phyloP scores from a whole-genome alignment of 805 yeast species.

The Spathaspora girioi region DNA sequence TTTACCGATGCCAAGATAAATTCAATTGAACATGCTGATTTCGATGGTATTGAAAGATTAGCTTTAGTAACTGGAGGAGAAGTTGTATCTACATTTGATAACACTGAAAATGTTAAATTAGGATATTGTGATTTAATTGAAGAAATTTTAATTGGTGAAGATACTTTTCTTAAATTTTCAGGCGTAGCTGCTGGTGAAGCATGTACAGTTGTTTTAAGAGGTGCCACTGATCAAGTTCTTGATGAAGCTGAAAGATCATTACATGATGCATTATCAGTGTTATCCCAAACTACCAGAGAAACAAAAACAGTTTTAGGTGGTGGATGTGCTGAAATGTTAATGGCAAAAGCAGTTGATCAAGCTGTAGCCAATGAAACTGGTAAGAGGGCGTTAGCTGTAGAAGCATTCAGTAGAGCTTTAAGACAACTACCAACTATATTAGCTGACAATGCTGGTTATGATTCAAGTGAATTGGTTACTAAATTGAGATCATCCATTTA shows the following conservation, averaged over 20 bases:
- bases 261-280: constrained; percentile 93
- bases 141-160: constrained; percentile 92
- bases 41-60: constrained; percentile 94
- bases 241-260: constrained; percentile 52
- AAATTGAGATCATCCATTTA: constrained; percentile 87
- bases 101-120: constrained; percentile 78
- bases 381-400: constrained; percentile 90
- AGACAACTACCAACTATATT: constrained; percentile 93
- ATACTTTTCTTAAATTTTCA: constrained; percentile 83
- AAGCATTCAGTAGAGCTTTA: constrained; percentile 89
- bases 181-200: constrained; percentile 96
- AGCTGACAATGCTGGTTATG: constrained; percentile 97
- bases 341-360: constrained; percentile 95
- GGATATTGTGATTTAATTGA: constrained; percentile 90
- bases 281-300: constrained; percentile 90
- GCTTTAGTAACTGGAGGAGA: constrained; percentile 98
- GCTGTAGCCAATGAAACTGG: constrained; percentile 91
- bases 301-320: constrained; percentile 93
- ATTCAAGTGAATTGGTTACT: constrained; percentile 87
- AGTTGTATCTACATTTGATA: constrained; percentile 93
- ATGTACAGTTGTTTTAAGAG: constrained; percentile 88
- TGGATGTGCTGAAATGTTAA: constrained; percentile 84
- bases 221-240: constrained; percentile 45
- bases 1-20: constrained; percentile 84
- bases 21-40: constrained; percentile 96